Evolutionary conservation across 176 grass and related monocot genomes (phyloP).

Genomic region (Raddia distichophylla): DNA sequence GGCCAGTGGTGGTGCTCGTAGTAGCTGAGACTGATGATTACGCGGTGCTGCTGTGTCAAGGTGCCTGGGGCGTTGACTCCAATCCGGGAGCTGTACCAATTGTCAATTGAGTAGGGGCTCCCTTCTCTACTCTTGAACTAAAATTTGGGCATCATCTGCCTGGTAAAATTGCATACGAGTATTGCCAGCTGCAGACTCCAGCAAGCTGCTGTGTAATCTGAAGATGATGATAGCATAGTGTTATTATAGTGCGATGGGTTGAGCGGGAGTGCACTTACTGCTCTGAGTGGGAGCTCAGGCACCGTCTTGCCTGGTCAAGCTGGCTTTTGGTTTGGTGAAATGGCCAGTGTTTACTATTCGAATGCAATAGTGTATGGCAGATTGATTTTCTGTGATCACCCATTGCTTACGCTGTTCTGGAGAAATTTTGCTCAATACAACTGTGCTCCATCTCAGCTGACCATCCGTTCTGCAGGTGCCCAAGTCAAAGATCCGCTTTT

Average conservation of each 20-base stretch:
- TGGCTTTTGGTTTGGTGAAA: neutral
- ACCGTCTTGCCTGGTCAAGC: neutral
- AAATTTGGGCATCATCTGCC: neutral
- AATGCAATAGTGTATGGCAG: neutral
- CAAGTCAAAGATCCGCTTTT: constrained; percentile 74
- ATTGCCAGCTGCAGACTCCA: neutral
- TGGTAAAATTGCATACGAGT: neutral
- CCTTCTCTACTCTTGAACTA: neutral
- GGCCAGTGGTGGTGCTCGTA: neutral
- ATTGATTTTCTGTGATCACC: neutral
- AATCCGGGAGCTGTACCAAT: neutral
- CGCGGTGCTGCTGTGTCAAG: neutral
- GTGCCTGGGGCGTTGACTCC: constrained; percentile 25
- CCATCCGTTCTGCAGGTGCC: constrained; percentile 45
- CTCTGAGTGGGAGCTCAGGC: neutral
- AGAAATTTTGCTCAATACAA: neutral
- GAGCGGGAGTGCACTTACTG: neutral
- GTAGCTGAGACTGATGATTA: neutral
- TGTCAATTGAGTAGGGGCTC: neutral
- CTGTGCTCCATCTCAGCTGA: neutral
- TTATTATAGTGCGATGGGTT: neutral
- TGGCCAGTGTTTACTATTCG: neutral
- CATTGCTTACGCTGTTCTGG: neutral
- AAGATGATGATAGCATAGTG: neutral
- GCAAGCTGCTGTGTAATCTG: neutral